Conservation (phyloP, 139 green algal genomes). For the Astrephomene gubernaculifera region DNA sequence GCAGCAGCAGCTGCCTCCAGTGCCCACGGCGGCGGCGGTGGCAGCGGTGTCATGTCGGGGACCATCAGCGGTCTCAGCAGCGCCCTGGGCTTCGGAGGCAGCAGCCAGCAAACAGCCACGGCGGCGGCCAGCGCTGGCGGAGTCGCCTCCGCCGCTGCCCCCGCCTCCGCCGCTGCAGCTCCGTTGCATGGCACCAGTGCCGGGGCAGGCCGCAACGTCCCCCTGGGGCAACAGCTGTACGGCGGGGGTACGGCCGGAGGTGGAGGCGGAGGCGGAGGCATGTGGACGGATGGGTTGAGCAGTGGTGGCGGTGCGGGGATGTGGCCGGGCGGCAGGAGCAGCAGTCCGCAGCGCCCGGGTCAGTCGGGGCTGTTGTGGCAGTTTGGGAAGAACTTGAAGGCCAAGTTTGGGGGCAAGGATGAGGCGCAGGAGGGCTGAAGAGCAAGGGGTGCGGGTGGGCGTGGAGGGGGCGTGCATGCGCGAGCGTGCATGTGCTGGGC, state of each 20-base stretch:
- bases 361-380: conserved; percentile 19
- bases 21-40: neutral
- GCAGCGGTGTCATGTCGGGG: neutral
- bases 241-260: too few relatives aligned
- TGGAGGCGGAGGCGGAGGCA: too few relatives aligned
- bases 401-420: conserved; percentile 9
- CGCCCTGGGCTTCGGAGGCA: neutral
- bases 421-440: neutral
- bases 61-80: conserved; percentile 14
- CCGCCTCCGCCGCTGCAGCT: too few relatives aligned
- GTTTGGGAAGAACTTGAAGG: conserved; percentile 14
- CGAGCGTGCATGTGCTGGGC: neutral
- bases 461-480: too few relatives aligned
- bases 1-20: neutral
- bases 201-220: too few relatives aligned
- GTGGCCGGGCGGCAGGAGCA: neutral
- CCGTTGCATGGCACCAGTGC: too few relatives aligned
- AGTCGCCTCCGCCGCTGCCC: neutral
- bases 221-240: too few relatives aligned
- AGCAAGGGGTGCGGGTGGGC: neutral
- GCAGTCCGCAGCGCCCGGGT: neutral
- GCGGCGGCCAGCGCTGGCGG: neutral
- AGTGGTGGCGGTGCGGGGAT: neutral
- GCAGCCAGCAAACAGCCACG: neutral
- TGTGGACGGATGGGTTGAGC: neutral